A percentile compares a stretch with the other conserved stretches of the same genome.
Conservation (phyloP, 257 asterid species). For the Gardenia jasminoides region DNA sequence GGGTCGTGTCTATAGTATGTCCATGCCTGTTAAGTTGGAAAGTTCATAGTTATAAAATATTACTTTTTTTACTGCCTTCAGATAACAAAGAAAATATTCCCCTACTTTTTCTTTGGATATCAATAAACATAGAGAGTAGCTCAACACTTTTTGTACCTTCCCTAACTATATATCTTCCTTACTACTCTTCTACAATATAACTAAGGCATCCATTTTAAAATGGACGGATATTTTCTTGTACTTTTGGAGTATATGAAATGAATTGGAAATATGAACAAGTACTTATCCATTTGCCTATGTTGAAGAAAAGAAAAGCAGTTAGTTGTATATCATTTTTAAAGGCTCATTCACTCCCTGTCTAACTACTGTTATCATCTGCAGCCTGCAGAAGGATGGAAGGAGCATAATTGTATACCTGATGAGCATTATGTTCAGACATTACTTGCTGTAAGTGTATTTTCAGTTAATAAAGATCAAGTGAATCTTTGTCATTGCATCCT, state of each 20-base stretch:
- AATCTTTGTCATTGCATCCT: not conserved
- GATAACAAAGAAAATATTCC: not conserved
- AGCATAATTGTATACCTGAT: conserved; percentile 97
- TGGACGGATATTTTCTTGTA: not conserved
- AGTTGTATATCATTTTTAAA: conserved; percentile 7
- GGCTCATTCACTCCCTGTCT: conserved; percentile 13
- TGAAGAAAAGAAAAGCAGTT: not conserved
- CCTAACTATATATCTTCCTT: not conserved
- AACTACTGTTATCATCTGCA: conserved; percentile 34
- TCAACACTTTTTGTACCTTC: not conserved
- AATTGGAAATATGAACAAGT: not conserved
- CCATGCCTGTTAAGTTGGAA: not conserved
- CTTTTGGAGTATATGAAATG: not conserved
- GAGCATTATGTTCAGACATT: conserved; percentile 97
- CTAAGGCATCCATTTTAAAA: not conserved
- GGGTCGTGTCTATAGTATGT: not conserved
- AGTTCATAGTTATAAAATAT: not conserved
- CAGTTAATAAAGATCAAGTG: not conserved
- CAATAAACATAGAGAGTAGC: not conserved
- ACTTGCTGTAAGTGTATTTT: conserved; percentile 64
- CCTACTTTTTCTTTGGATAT: not conserved
- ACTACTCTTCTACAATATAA: not conserved
- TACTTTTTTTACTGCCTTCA: not conserved
- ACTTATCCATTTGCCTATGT: not conserved
- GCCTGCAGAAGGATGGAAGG: conserved; percentile 73